phyloP scores from a whole-genome alignment of 108 stramenopile species.

The Parietichytrium sp. region DNA sequence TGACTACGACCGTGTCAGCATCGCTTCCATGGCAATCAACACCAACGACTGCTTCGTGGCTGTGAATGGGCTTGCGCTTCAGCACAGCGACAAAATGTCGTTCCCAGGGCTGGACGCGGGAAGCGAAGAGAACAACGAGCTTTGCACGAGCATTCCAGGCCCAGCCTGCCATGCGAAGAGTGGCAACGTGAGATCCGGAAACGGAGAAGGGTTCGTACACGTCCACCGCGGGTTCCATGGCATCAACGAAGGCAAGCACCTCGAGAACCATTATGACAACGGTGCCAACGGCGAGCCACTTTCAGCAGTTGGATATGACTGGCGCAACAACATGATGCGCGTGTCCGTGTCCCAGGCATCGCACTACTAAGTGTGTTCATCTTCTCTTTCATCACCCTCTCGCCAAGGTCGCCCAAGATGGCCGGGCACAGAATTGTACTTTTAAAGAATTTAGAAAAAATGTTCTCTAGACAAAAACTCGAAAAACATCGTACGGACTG shows the following conservation, averaged over 20 bases:
- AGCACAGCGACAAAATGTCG: background rate
- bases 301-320: background rate
- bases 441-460: no score
- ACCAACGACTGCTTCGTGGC: conserved; percentile 52
- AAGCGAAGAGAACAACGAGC: conserved; percentile 48
- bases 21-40: conserved; percentile 46
- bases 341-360: no score
- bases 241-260: background rate
- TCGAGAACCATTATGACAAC: background rate
- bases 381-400: no score
- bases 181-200: background rate
- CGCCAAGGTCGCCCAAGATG: no score
- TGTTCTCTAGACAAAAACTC: no score
- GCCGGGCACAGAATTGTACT: no score
- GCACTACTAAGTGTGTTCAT: no score
- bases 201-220: conserved; percentile 23
- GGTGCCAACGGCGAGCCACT: conserved; percentile 28
- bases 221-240: conserved; percentile 33
- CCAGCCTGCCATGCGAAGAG: conserved; percentile 39
- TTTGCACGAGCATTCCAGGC: conserved; percentile 42
- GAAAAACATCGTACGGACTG: no score
- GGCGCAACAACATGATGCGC: conserved; percentile 3
- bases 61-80: background rate
- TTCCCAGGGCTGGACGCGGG: conserved; percentile 35
- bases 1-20: conserved; percentile 17